Evolutionary conservation across 176 grass and related monocot genomes (phyloP).

Genomic region (Chloris gayana): DNA sequence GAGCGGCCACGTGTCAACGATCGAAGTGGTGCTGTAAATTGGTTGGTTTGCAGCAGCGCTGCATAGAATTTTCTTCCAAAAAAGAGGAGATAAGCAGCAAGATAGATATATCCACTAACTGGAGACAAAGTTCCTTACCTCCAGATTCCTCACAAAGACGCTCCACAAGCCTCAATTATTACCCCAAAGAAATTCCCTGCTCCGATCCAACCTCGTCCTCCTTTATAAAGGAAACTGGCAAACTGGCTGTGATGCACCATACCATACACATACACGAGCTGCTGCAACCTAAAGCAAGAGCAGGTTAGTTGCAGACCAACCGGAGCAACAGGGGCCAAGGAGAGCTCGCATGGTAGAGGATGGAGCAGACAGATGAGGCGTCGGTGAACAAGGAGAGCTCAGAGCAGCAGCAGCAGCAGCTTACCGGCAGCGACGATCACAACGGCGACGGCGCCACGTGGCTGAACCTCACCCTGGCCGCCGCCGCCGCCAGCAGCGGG

Average conservation of each 20-base stretch:
- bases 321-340: slow-evolving; percentile 6
- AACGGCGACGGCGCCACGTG: slow-evolving; percentile 44
- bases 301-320: not conserved
- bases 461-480: slow-evolving; percentile 66
- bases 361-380: slow-evolving; percentile 52
- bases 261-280: slow-evolving; percentile 28
- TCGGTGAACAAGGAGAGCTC: slow-evolving; percentile 60
- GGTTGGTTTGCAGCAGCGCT: no score
- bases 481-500: slow-evolving; percentile 3
- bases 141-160: slow-evolving; percentile 58
- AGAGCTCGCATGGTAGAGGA: slow-evolving; percentile 16
- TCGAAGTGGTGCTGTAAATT: no score
- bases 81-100: slow-evolving; percentile 63
- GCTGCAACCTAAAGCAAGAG: slow-evolving; percentile 33
- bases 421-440: slow-evolving; percentile 47
- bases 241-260: slow-evolving; percentile 47
- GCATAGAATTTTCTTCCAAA: no score
- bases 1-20: no score
- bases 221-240: slow-evolving; percentile 68
- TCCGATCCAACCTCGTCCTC: slow-evolving; percentile 46
- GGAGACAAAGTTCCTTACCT: slow-evolving; percentile 54
- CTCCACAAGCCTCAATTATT: slow-evolving; percentile 64
- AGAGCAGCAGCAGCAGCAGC: slow-evolving; percentile 21
- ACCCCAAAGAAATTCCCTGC: slow-evolving; percentile 48
- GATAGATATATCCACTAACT: slow-evolving; percentile 62